A percentile compares a stretch with the other conserved stretches of the same genome.
Conservation (phyloP, 768 basidiomycete genomes). For the Hemileccinum impolitum region DNA sequence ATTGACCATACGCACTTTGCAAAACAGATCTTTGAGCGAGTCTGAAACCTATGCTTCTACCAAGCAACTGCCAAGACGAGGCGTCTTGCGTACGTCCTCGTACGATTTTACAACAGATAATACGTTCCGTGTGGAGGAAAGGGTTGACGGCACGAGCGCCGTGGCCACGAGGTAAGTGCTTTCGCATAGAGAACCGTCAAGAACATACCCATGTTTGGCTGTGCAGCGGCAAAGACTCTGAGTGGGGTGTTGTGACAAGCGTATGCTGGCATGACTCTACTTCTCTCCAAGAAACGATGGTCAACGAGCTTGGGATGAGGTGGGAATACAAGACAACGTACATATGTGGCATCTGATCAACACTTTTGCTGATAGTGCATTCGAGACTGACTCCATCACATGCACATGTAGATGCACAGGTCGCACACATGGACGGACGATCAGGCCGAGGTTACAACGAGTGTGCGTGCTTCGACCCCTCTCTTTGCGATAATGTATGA, state of each 20-base stretch:
- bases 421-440: neutral
- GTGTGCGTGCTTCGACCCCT: conserved; percentile 1
- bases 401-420: neutral
- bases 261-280: neutral
- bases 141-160: neutral
- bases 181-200: neutral
- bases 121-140: neutral
- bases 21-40: neutral
- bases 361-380: neutral
- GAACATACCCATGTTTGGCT: neutral
- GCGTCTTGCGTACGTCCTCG: neutral
- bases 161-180: neutral
- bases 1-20: neutral
- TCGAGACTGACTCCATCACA: neutral
- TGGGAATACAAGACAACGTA: neutral
- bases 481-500: too few species aligned
- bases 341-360: neutral
- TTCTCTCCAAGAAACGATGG: neutral
- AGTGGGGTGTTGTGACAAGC: neutral
- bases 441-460: neutral
- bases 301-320: neutral
- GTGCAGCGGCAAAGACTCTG: neutral
- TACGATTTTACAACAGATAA: neutral
- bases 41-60: neutral
- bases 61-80: neutral